Base-by-base conservation (phyloP, 2,329 filamentous ascomycete species). In the Venturia asperata region DNA sequence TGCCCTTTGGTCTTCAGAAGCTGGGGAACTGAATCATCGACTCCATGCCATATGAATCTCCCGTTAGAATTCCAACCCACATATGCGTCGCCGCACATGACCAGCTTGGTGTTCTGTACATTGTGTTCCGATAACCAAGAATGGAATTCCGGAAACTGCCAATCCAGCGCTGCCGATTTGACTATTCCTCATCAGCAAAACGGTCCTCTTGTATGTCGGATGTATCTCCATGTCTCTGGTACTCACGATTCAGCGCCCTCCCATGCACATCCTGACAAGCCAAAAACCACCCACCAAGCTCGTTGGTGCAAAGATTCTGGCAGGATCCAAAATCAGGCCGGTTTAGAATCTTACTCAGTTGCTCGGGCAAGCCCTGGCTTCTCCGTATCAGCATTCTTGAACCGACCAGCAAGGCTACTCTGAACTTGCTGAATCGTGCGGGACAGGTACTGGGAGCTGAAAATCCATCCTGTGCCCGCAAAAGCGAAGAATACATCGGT, bases 41-140 rank as follows among this genome's bases (percentile, higher is more conserved):
- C 52, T 37, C 52, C 52, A 37, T 58, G 52, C 52, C 52, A 58
- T n/a, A 58, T 58, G 52, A 58, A 58, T 58, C 52, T 34, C 15
- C 52, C 52, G n/a, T 39, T 58, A 58, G 52, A 37, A n/a, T 58
- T 58, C 52, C 52, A 58, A 17, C 52, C 52, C 27, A 58, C 52
- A 11, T 58, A 58, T 3, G 52, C 52, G 19, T 58, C 52, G 7
- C 30, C 52, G 52, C 52, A 58, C 52, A 58, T 58, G 52, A 37
- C 52, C 13, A 58, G 10, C 37, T 58, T 58, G 15, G 27, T 58
- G 24, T 58, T 58, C 27, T 37, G 52, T 30, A 34, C 19, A 37
- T 37, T 37, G 27, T 58, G 52, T n/a, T 58, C 30, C 2, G 15
- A 19, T n/a, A 58, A 58, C 52, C 52, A 58, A n/a, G 52, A 58